Base-by-base conservation (phyloP, 805 yeast species). In the Wickerhamiella cacticola region DNA sequence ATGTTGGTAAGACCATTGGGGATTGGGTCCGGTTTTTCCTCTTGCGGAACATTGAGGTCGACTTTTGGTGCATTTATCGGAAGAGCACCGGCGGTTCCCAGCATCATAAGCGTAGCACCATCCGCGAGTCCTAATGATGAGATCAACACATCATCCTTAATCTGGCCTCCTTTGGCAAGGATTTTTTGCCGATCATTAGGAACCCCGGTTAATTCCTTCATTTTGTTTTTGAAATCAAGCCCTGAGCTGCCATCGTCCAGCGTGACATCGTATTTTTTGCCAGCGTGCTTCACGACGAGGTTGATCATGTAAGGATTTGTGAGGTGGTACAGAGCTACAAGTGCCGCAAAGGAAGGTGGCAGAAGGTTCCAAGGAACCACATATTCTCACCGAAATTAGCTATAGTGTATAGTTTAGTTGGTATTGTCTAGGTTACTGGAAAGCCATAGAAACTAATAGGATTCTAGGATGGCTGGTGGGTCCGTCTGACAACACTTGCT, bases 161-260 rank as follows among this genome's bases (percentile, higher is more conserved):
- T 67, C 62, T 87, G 94, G 36, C 96, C 95, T 10, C 94, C 89
- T 67, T 84, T 87, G 46, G 86, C 75, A 60, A 92, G 72, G 52
- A 88, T 80, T 68, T 89, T 89, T 67, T 92, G 98, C 56, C 96
- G 79, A 48, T 77, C 82, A 1, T 79, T 75, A n/a, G 95, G 94
- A 48, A 92, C 85, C 50, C 77, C 77, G 2, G 97, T 89, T 50
- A 76, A 62, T 19, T 78, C 75, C 55, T 74, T 79, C 48, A 92
- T 78, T 63, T 80, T 79, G 41, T 69, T 65, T 62, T 87, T 89
- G 63, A 83, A 73, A 5, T 70, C 73, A 25, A 68, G 60, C 5
- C 87, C 94, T 1, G 76, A 71, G 48, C 76, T 78, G 9, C 58
- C 59, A 4, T 74, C 67, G 43, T 72, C 79, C 26, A 80, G 67